Conservation (phyloP, 495 filamentous ascomycete genomes). For the Haplographium delicatum region DNA sequence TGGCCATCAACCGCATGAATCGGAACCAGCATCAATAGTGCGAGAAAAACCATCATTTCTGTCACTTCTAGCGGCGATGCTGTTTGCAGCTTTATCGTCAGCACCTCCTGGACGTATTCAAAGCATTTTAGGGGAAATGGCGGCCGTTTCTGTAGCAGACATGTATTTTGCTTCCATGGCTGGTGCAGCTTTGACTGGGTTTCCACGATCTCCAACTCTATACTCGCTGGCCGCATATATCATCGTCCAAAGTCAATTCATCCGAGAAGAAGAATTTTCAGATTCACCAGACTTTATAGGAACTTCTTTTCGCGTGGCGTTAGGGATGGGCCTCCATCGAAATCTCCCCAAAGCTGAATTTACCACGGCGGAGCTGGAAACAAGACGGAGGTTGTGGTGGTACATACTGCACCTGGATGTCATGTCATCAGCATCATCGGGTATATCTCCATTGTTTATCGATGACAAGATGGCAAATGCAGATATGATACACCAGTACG, state of each 20-base stretch:
- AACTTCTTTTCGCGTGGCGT: not conserved
- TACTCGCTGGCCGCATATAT: not conserved
- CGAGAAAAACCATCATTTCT: too few species aligned
- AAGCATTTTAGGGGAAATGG: too few species aligned
- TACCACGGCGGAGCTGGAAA: not conserved
- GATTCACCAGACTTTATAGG: not conserved
- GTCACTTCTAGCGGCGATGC: too few species aligned
- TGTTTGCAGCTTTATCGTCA: too few species aligned
- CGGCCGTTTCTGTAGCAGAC: too few species aligned
- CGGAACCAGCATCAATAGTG: too few species aligned
- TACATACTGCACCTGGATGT: not conserved
- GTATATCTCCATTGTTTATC: not conserved
- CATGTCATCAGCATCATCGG: not conserved
- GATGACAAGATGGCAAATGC: not conserved
- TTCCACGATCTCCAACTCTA: not conserved
- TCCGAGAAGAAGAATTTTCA: not conserved
- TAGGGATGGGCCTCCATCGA: not conserved
- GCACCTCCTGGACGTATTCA: too few species aligned
- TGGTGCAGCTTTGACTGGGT: not conserved
- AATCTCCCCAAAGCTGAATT: not conserved
- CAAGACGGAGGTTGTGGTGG: not conserved
- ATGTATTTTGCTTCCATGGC: too few species aligned
- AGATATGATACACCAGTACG: too few species aligned
- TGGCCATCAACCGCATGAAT: too few species aligned
- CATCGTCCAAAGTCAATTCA: not conserved